These are phyloP conservation scores for Phytopythium ostracodes DNA, from an alignment of 352 stramenopile species.

Conservation along the genomic window DNA sequence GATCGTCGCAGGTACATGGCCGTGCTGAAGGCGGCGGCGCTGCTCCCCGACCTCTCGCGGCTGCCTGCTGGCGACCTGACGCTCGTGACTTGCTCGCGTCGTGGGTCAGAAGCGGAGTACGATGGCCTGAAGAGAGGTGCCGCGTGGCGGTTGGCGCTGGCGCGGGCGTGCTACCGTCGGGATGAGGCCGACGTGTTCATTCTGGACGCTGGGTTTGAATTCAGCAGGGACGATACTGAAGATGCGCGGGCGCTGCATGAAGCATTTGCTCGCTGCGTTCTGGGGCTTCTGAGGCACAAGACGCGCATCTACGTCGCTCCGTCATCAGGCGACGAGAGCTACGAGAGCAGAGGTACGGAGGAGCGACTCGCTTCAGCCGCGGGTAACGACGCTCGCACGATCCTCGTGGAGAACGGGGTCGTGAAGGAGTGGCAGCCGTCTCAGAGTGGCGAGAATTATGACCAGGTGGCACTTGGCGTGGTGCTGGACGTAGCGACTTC, in stretches of 20 bases:
- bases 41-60: conserved; percentile 75
- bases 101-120: background rate
- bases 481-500: background rate
- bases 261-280: conserved; percentile 79
- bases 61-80: conserved; percentile 84
- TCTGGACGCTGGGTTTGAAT: conserved; percentile 52
- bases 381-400: background rate
- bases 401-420: conserved; percentile 35
- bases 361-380: conserved; percentile 1
- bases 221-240: conserved; percentile 13
- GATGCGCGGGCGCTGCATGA: conserved; percentile 70
- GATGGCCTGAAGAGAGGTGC: background rate
- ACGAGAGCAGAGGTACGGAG: background rate
- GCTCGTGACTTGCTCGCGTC: conserved; percentile 41
- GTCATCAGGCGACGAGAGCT: background rate
- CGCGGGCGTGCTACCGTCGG: conserved; percentile 74
- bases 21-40: conserved; percentile 70
- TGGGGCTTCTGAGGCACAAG: conserved; percentile 58
- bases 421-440: conserved; percentile 46
- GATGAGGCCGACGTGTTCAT: conserved; percentile 70
- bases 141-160: conserved; percentile 43
- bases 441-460: conserved; percentile 7
- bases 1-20: conserved; percentile 67
- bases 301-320: conserved; percentile 61
- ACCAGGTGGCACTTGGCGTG: background rate